These are phyloP conservation scores for Salix brachista DNA, from an alignment of 345 rosid species.

Conservation along the genomic window DNA sequence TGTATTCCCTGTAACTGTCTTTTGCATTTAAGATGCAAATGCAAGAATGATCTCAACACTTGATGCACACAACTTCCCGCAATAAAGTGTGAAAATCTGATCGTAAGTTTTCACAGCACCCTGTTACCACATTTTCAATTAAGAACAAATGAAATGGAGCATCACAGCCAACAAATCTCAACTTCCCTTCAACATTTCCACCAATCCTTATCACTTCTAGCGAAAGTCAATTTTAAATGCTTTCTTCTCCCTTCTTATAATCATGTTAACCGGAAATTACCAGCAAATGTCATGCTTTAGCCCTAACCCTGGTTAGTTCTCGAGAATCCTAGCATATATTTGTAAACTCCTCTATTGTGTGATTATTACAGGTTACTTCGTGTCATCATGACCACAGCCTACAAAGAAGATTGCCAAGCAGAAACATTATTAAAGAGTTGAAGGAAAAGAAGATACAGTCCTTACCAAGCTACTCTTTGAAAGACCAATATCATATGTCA, in stretches of 20 bases:
- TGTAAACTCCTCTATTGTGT: neutral
- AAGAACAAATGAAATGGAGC: neutral
- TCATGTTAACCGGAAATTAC: neutral
- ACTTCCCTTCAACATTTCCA: neutral
- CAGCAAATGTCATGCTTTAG: neutral
- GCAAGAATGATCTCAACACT: neutral
- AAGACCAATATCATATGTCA: conserved; percentile 65
- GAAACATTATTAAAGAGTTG: neutral
- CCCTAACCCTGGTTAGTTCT: neutral
- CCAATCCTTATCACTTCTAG: neutral
- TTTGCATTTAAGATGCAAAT: neutral
- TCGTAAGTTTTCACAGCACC: neutral
- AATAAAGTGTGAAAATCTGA: neutral
- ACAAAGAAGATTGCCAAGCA: neutral
- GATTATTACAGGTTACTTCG: neutral
- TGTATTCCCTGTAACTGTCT: neutral
- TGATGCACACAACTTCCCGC: neutral
- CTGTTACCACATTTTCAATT: neutral
- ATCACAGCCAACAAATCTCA: neutral
- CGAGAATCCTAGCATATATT: neutral
- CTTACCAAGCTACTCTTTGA: conserved; percentile 68
- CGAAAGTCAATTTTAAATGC: neutral
- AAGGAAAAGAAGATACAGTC: conserved; percentile 5
- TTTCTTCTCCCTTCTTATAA: neutral
- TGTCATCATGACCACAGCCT: neutral